Evolutionary conservation across 164 flowering plant genomes (phyloP), one percentile per base, ranked within the genome.

Genomic region (Chimonanthus salicifolius): DNA sequence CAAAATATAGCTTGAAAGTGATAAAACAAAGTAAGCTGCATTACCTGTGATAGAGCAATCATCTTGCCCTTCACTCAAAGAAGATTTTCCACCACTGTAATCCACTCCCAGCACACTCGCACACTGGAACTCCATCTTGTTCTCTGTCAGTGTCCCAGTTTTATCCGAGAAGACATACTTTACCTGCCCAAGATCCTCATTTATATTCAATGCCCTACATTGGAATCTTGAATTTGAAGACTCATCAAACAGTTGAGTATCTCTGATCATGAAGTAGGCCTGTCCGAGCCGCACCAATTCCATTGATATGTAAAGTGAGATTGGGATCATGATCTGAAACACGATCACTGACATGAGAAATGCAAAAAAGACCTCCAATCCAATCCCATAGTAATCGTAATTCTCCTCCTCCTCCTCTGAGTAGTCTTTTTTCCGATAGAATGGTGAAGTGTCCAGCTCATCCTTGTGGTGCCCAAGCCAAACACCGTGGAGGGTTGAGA

Each of bases 61-160:
- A 47, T 58, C 78, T 71, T 78, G 77, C 47, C 86, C 92, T n/a
- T 73, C 81, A 64, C 68, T 74, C 7, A 58, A 7, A 69, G 47
- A 67, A 50, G 79, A 63, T 43, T 75, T 85, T 49, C 78, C 82
- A 51, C 75, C 79, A 65, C 87, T 84, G 81, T 88, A 96, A 80
- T 90, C 92, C 10, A 87, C 83, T 48, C 98, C 99, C 72, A 83
- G 75, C 62, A 96, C 88, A 82, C 97, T 92, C 48, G 99, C 97
- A 81, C 95, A 88, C 71, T 80, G 96, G 81, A 96, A 96, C 74
- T 92, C 98, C 99, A 96, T 96, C 86, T 96, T 96, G 84, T 96
- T 96, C 85, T 96, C 98, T 3, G 99, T 96, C 15, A 96, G 84
- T 0, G 99, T 96, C 49, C 99, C 99, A 33, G 99, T 96, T 88